Conservation (phyloP, 176 grass and related monocot species). For the Musa troglodytarum region DNA sequence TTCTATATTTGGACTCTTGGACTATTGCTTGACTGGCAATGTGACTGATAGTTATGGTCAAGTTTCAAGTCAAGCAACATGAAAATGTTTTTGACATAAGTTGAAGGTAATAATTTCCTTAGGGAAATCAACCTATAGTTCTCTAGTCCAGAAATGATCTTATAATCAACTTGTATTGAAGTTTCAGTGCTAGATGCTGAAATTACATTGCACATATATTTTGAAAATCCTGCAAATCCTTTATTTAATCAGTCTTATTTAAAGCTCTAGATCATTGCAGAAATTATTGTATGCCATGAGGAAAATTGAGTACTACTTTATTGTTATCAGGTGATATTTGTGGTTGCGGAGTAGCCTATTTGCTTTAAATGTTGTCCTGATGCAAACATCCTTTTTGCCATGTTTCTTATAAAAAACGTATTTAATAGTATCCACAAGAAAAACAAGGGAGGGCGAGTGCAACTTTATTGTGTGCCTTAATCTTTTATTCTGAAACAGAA, state of each 20-base stretch:
- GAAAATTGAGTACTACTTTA: background rate
- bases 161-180: background rate
- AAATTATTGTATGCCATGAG: background rate
- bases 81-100: background rate
- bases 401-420: background rate
- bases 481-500: conserved; percentile 41
- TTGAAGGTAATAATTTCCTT: background rate
- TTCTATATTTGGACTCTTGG: background rate
- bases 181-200: background rate
- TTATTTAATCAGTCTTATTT: background rate
- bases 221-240: background rate
- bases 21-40: background rate
- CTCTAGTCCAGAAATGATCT: background rate
- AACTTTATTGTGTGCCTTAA: background rate
- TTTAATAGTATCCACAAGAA: background rate
- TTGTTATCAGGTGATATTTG: background rate
- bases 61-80: background rate
- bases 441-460: background rate
- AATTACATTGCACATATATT: background rate
- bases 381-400: background rate
- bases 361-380: too few relatives aligned
- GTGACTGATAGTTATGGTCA: background rate
- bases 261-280: background rate
- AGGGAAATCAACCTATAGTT: background rate
- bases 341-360: background rate